phyloP scores from a whole-genome alignment of 768 basidiomycete species.

The Boletus rex-veris region DNA sequence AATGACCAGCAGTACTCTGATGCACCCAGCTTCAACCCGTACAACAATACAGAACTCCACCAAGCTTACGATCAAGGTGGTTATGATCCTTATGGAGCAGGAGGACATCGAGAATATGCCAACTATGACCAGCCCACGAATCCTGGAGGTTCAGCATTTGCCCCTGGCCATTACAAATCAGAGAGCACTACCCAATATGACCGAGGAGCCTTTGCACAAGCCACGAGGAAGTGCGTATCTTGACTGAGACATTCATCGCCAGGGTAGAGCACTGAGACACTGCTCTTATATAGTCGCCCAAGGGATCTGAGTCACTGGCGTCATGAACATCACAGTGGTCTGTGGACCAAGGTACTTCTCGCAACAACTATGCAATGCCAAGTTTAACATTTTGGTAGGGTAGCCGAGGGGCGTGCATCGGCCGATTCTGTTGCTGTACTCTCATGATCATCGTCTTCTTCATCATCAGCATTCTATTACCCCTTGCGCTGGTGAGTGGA shows the following conservation, averaged over 20 bases:
- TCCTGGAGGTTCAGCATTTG: conserved; percentile 9
- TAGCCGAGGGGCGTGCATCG: conserved; percentile 53
- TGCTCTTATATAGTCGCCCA: conserved; percentile 12
- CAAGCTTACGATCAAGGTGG: conserved; percentile 52
- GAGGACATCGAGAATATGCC: conserved; percentile 40
- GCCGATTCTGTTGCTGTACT: conserved; percentile 75
- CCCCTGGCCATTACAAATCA: conserved; percentile 24
- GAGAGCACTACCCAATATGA: conserved; percentile 39
- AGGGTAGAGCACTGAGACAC: conserved; percentile 2
- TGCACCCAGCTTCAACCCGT: conserved; percentile 43
- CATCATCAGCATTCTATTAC: conserved; percentile 59
- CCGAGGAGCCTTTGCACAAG: conserved; percentile 40
- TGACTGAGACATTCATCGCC: not conserved
- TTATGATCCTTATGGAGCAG: conserved; percentile 24
- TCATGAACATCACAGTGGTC: conserved; percentile 52
- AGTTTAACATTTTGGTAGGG: conserved; percentile 41
- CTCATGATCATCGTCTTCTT: conserved; percentile 64
- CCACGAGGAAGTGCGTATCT: conserved; percentile 30
- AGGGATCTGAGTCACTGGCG: conserved; percentile 49
- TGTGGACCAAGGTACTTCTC: conserved; percentile 61
- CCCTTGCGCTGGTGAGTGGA: conserved; percentile 60
- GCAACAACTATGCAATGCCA: not conserved
- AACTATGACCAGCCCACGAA: conserved; percentile 16
- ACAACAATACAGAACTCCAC: conserved; percentile 42
- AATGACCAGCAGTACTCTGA: conserved; percentile 35